These are phyloP conservation scores for Phytophthora citrophthora DNA, from an alignment of 352 stramenopile genomes.

Conservation along the genomic window DNA sequence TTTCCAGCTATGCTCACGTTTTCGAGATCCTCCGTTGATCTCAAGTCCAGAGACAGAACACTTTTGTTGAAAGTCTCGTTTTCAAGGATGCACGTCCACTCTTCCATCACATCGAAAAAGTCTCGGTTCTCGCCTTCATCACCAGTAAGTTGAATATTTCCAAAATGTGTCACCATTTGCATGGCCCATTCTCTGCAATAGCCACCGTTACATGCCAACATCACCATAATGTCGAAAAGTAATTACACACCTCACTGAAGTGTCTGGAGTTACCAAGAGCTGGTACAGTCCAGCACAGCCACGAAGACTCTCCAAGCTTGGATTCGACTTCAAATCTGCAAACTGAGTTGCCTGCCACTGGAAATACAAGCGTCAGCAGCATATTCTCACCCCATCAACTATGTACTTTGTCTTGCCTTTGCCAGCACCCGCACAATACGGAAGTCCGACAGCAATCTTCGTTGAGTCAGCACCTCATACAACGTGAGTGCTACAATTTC, in stretches of 20 bases:
- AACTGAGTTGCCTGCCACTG: slow-evolving; percentile 55
- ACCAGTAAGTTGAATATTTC: slow-evolving; percentile 61
- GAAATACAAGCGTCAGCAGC: slow-evolving; percentile 6
- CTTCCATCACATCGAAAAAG: slow-evolving; percentile 79
- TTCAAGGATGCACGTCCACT: slow-evolving; percentile 90
- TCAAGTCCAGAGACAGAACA: slow-evolving; percentile 71
- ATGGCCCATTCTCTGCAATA: slow-evolving; percentile 69
- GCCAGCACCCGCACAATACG: slow-evolving; percentile 78
- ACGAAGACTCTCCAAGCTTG: slow-evolving; percentile 55
- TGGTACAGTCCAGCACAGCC: slow-evolving; percentile 77
- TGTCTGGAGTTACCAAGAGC: slow-evolving; percentile 79
- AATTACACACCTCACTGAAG: slow-evolving; percentile 64
- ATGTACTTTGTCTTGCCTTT: slow-evolving; percentile 38
- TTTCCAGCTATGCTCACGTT: slow-evolving; percentile 43
- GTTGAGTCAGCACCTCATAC: slow-evolving; percentile 83
- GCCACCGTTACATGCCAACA: neutral
- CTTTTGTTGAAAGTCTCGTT: slow-evolving; percentile 77
- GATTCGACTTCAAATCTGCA: slow-evolving; percentile 41
- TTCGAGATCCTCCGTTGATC: slow-evolving; percentile 70
- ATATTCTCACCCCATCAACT: neutral
- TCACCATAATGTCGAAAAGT: neutral
- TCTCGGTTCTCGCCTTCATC: slow-evolving; percentile 51
- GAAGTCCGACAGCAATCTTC: slow-evolving; percentile 82
- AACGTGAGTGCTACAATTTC: slow-evolving; percentile 52
- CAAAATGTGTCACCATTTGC: slow-evolving; percentile 57